Percentiles rank a stretch among this genome's conserved stretches.
Conservation (phyloP, 768 basidiomycete species). For the Lyophyllum decastes region DNA sequence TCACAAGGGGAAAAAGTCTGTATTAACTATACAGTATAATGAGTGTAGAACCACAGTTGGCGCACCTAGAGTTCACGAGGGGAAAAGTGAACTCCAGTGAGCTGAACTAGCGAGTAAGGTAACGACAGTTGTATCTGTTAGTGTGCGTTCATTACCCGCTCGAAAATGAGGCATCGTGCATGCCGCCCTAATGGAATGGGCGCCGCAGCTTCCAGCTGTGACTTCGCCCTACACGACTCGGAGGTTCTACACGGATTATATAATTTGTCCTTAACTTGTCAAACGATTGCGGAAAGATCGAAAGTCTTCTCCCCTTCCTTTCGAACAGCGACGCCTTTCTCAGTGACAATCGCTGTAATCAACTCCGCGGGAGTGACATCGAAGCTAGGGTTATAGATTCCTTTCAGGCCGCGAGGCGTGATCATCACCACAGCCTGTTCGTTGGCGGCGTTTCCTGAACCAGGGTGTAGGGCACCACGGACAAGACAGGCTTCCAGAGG, state of each 20-base stretch:
- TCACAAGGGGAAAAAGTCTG: no score
- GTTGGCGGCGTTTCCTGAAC: slow-evolving; percentile 38
- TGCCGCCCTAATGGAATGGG: no score
- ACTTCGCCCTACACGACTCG: no score
- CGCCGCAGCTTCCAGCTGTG: no score
- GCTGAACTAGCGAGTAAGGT: no score
- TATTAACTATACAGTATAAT: no score
- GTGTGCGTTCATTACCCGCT: no score
- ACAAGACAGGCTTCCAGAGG: slow-evolving; percentile 86
- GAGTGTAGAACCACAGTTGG: no score
- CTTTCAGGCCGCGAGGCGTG: slow-evolving; percentile 66
- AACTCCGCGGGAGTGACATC: slow-evolving; percentile 94
- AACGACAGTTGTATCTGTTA: no score
- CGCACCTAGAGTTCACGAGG: no score
- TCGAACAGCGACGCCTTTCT: slow-evolving; percentile 88
- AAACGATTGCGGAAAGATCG: slow-evolving; percentile 64
- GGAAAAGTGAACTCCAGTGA: no score
- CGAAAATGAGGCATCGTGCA: no score
- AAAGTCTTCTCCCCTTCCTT: slow-evolving; percentile 56
- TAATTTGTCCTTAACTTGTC: slow-evolving; percentile 5
- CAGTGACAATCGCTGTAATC: slow-evolving; percentile 94
- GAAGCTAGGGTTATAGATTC: slow-evolving; percentile 92
- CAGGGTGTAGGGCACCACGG: slow-evolving; percentile 75
- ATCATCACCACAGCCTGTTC: slow-evolving; percentile 82
- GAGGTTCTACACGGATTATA: not conserved